These are phyloP conservation scores for Flaveria floridana DNA, from an alignment of 140 eudicot species.

Conservation along the genomic window DNA sequence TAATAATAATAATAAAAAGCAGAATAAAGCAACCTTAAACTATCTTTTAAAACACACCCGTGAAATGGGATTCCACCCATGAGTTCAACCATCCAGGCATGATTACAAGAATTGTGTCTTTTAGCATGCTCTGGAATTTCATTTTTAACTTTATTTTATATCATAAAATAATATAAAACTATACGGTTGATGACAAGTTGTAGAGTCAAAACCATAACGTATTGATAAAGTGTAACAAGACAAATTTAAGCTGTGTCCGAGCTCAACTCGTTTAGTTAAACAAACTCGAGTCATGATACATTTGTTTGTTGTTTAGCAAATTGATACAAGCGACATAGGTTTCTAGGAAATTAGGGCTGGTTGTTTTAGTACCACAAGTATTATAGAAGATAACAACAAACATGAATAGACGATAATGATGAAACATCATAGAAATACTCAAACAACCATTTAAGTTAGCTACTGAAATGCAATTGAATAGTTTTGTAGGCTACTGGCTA, in stretches of 20 bases:
- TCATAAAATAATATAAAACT: too few species aligned
- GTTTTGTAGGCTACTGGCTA: too few species aligned
- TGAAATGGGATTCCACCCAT: conserved; percentile 34
- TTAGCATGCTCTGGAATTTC: background rate
- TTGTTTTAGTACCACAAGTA: background rate
- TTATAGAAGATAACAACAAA: background rate
- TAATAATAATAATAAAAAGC: background rate
- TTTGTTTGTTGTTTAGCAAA: too few species aligned
- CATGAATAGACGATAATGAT: background rate
- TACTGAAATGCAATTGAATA: background rate
- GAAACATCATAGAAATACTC: too few species aligned
- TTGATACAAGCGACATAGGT: too few species aligned
- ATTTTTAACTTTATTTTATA: too few species aligned
- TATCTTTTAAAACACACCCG: conserved; percentile 6
- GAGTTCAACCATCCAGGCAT: conserved; percentile 10
- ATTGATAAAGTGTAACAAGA: too few species aligned
- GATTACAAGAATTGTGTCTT: conserved; percentile 23
- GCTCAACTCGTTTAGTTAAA: too few species aligned
- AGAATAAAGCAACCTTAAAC: conserved; percentile 18
- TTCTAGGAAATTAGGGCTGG: background rate
- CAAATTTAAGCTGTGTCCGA: too few species aligned
- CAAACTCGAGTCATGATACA: too few species aligned
- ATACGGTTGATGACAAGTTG: too few species aligned
- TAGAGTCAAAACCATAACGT: too few species aligned
- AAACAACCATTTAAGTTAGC: background rate